These are phyloP conservation scores for Stagonosporopsis tanaceti DNA, from an alignment of 2,329 filamentous ascomycete species.

Conservation along the genomic window DNA sequence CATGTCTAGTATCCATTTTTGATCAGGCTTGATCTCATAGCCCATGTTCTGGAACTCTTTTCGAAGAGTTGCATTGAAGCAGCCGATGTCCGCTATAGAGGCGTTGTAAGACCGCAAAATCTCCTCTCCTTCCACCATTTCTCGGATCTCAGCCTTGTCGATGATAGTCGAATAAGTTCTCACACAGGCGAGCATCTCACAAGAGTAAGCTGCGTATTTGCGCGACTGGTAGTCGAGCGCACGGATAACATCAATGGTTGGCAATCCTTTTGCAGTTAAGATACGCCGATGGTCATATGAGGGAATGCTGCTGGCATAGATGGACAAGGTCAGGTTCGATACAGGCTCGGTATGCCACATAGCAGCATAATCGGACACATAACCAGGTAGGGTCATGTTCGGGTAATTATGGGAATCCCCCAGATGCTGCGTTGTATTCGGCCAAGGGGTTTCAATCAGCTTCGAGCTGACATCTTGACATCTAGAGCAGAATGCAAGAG, in stretches of 20 bases:
- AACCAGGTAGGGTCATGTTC: neutral
- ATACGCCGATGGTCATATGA: too few relatives aligned
- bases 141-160: neutral
- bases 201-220: slow-evolving; percentile 9
- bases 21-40: too few relatives aligned
- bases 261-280: neutral
- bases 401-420: neutral
- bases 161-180: slow-evolving; percentile 1
- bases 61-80: neutral
- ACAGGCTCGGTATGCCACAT: neutral
- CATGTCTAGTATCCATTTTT: too few relatives aligned
- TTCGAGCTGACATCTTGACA: slow-evolving; percentile 18
- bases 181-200: slow-evolving; percentile 7
- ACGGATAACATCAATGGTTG: slow-evolving; percentile 11
- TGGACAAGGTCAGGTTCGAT: neutral
- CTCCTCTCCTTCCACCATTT: neutral
- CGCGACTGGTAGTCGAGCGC: slow-evolving; percentile 1
- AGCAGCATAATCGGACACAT: neutral
- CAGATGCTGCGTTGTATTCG: neutral
- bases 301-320: too few relatives aligned
- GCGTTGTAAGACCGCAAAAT: too few relatives aligned
- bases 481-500: slow-evolving; percentile 18
- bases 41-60: too few relatives aligned
- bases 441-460: slow-evolving; percentile 1
- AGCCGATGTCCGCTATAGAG: neutral